Evolutionary conservation across 768 basidiomycete species (phyloP).

Genomic region (Leccinum rimulosum): DNA sequence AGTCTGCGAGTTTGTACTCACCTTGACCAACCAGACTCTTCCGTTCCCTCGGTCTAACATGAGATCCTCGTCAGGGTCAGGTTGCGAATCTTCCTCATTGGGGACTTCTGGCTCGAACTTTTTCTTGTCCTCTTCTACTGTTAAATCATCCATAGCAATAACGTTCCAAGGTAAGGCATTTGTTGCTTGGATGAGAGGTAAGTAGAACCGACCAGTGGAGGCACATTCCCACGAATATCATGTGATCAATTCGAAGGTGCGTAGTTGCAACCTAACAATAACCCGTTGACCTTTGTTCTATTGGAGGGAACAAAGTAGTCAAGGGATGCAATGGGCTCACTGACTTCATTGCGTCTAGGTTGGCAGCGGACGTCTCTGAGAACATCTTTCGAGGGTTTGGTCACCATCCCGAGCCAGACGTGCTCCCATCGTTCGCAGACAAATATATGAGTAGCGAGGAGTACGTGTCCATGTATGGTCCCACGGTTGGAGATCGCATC

Average conservation of each 20-base stretch:
- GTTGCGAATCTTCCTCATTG: not conserved
- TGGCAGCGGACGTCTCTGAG: slow-evolving; percentile 37
- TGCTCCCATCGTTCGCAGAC: slow-evolving; percentile 47
- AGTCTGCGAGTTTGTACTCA: not conserved
- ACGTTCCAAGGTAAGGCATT: no score
- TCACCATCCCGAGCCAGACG: slow-evolving; percentile 66
- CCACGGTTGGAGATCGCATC: slow-evolving; percentile 87
- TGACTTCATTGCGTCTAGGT: slow-evolving; percentile 42
- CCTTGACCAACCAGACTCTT: not conserved
- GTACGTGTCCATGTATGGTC: slow-evolving; percentile 94
- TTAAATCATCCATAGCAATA: not conserved
- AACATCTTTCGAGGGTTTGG: slow-evolving; percentile 52
- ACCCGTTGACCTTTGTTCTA: slow-evolving; percentile 72
- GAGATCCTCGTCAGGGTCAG: not conserved
- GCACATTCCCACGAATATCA: no score
- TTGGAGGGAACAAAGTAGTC: slow-evolving; percentile 69
- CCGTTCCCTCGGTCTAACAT: not conserved
- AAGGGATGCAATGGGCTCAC: slow-evolving; percentile 77
- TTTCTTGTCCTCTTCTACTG: not conserved
- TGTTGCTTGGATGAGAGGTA: no score
- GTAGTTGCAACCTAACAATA: no score
- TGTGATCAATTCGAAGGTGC: no score
- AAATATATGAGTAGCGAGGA: slow-evolving; percentile 62
- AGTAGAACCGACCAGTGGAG: no score
- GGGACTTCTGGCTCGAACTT: not conserved